Conservation (phyloP, 768 basidiomycete genomes). For the Suillus subalutaceus region DNA sequence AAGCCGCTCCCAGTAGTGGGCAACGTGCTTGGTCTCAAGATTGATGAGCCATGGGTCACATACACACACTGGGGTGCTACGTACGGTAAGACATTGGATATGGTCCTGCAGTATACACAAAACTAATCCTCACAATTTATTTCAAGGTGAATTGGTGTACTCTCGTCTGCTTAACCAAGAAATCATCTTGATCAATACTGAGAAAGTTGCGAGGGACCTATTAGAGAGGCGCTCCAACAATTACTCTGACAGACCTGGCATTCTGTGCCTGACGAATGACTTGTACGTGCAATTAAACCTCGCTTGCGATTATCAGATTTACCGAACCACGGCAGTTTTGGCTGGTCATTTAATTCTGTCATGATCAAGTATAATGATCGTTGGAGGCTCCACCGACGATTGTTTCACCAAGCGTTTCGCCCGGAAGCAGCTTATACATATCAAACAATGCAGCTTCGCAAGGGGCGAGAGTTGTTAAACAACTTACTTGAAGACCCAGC, state of each 20-base stretch:
- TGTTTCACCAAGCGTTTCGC: slow-evolving; percentile 33
- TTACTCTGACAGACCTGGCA: slow-evolving; percentile 46
- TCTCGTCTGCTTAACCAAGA: slow-evolving; percentile 38
- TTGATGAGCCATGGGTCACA: slow-evolving; percentile 32
- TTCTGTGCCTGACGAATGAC: slow-evolving; percentile 31
- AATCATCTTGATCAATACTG: slow-evolving; percentile 44
- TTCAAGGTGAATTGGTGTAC: slow-evolving; percentile 40
- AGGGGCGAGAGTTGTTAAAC: slow-evolving; percentile 26
- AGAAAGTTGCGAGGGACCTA: slow-evolving; percentile 42
- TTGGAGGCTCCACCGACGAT: slow-evolving; percentile 32
- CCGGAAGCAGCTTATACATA: slow-evolving; percentile 22
- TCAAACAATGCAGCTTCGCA: slow-evolving; percentile 27
- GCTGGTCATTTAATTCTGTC: slow-evolving; percentile 33
- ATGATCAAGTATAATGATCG: slow-evolving; percentile 30
- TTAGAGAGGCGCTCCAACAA: slow-evolving; percentile 47
- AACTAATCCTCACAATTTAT: neutral
- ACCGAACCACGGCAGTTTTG: slow-evolving; percentile 21
- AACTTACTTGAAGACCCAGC: slow-evolving; percentile 27
- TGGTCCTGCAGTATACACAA: slow-evolving; percentile 17
- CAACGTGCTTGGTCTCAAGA: slow-evolving; percentile 31
- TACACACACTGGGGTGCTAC: slow-evolving; percentile 34
- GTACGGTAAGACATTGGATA: slow-evolving; percentile 26
- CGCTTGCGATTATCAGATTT: neutral
- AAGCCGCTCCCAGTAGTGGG: slow-evolving; percentile 42
- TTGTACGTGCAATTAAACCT: slow-evolving; percentile 22